Conservation (phyloP, 352 stramenopile genomes). For the Phytophthora aleatoria region DNA sequence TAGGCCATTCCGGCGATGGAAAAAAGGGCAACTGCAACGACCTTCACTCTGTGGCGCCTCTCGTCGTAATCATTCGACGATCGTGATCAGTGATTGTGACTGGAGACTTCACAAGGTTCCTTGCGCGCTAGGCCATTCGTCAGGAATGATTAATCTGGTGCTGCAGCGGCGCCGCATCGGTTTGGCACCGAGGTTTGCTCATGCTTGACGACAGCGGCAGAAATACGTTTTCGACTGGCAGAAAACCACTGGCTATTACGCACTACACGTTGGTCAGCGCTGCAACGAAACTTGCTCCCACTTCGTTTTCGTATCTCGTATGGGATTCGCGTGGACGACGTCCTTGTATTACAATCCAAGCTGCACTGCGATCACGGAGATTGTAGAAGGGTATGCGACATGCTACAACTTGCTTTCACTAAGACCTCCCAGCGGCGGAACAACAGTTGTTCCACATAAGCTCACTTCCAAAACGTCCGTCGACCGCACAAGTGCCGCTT, state of each 20-base stretch:
- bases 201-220: too few relatives aligned
- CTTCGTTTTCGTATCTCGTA: conserved; percentile 10
- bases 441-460: neutral
- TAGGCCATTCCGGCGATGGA: conserved; percentile 6
- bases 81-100: conserved; percentile 6
- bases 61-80: conserved; percentile 3
- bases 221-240: too few relatives aligned
- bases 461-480: conserved; percentile 24
- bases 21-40: conserved; percentile 27
- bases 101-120: too few relatives aligned
- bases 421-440: conserved; percentile 14
- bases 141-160: too few relatives aligned
- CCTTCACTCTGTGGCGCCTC: conserved; percentile 25
- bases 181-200: too few relatives aligned
- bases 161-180: too few relatives aligned
- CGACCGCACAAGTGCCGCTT: conserved; percentile 11
- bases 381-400: neutral
- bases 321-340: conserved; percentile 5
- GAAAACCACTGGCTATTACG: too few relatives aligned
- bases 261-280: too few relatives aligned
- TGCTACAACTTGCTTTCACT: neutral
- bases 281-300: neutral
- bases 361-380: conserved; percentile 21
- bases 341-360: conserved; percentile 13
- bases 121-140: too few relatives aligned